These are phyloP conservation scores for Oryza punctata DNA, from an alignment of 176 grass and related monocot species.

Conservation along the genomic window DNA sequence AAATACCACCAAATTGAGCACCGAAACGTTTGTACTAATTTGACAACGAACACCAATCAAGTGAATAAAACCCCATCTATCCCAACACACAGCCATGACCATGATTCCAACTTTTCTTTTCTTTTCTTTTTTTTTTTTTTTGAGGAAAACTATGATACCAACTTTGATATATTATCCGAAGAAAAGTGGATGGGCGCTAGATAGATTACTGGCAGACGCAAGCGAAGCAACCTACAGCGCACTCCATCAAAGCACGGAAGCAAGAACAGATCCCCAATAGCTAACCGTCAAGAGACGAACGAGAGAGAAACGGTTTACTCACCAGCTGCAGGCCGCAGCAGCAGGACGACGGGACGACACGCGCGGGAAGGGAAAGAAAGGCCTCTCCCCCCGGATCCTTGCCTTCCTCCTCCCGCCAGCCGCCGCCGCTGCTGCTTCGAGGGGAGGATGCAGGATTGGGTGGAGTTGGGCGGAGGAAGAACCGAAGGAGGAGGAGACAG, in stretches of 20 bases:
- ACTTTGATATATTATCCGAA: neutral
- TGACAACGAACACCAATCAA: neutral
- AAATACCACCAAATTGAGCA: neutral
- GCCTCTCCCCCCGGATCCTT: neutral
- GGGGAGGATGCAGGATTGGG: no score
- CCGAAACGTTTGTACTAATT: neutral
- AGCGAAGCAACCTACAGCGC: neutral
- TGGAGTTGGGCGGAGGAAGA: neutral
- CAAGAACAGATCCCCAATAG: neutral
- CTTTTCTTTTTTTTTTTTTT: no score
- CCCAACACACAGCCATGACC: neutral
- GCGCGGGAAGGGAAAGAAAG: no score
- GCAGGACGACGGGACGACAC: no score
- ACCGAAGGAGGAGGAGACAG: no score
- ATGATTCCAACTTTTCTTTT: neutral
- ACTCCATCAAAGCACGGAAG: neutral
- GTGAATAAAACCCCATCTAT: neutral
- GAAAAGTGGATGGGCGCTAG: neutral
- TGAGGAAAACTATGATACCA: neutral
- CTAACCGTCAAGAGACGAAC: neutral
- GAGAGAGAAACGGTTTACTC: neutral
- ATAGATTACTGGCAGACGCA: no score
- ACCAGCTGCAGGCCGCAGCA: no score
- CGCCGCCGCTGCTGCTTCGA: neutral
- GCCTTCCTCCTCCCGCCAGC: neutral